Evolutionary conservation across 371 early-diverging fungal genomes (phyloP).

Genomic region (Circinella umbellata): DNA sequence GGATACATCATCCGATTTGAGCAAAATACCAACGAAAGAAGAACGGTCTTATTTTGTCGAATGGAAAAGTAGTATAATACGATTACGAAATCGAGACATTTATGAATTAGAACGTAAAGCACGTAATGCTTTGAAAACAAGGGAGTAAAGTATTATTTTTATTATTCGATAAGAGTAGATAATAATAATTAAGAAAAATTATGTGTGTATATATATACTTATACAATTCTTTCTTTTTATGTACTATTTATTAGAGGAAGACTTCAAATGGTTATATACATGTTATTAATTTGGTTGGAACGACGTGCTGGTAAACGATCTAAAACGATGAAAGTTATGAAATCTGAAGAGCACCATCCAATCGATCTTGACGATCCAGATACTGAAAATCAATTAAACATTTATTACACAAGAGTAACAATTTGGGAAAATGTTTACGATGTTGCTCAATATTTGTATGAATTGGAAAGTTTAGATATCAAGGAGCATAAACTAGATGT

Average conservation of each 20-base stretch:
- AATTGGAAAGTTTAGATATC: constrained; percentile 8
- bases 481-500: constrained; percentile 5
- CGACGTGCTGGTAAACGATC: constrained; percentile 8
- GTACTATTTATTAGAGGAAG: neutral
- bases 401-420: neutral
- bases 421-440: constrained; percentile 16
- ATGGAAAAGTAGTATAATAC: neutral
- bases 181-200: neutral
- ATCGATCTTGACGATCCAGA: constrained; percentile 13
- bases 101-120: constrained; percentile 7
- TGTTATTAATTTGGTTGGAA: constrained; percentile 8
- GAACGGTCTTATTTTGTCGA: neutral
- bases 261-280: constrained; percentile 5
- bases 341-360: neutral
- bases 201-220: neutral
- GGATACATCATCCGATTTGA: constrained; percentile 1
- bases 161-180: neutral
- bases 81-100: neutral
- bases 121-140: constrained; percentile 10
- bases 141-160: constrained; percentile 1
- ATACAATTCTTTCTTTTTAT: neutral
- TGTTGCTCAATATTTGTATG: constrained; percentile 1
- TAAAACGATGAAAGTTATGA: neutral
- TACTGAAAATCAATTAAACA: constrained; percentile 6
- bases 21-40: constrained; percentile 1